Evolutionary conservation across 108 stramenopile species (phyloP).

Genomic region (Craspedostauros australis): DNA sequence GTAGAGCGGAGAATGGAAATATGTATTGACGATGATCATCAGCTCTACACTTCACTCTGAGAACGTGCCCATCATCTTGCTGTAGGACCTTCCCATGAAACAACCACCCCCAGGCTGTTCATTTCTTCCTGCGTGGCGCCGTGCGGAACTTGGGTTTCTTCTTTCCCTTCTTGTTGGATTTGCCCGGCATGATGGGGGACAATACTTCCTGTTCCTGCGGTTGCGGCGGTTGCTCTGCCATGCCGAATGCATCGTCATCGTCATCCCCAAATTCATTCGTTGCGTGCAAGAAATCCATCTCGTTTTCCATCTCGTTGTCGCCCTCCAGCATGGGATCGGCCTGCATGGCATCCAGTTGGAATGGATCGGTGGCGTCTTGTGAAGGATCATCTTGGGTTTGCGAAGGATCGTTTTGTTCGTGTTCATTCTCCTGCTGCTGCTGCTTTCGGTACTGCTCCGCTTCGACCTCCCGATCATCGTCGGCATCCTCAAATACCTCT

Average conservation of each 20-base stretch:
- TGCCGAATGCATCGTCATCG: not conserved
- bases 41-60: too few species aligned
- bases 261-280: not conserved
- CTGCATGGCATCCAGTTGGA: constrained; percentile 4
- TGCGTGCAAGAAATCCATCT: too few species aligned
- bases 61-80: too few species aligned
- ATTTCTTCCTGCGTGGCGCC: constrained; percentile 15
- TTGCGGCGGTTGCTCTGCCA: not conserved
- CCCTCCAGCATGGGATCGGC: not conserved
- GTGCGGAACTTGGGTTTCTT: constrained; percentile 34
- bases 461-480: not conserved
- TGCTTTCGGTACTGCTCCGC: not conserved
- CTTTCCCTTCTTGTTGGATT: constrained; percentile 7
- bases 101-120: too few species aligned
- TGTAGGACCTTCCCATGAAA: too few species aligned
- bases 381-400: not conserved
- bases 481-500: constrained; percentile 19
- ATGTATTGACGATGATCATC: too few species aligned
- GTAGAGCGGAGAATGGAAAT: too few species aligned
- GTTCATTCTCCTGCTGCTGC: not conserved
- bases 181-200: constrained; percentile 19
- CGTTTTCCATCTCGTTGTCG: not conserved
- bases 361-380: constrained; percentile 18
- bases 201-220: not conserved
- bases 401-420: not conserved